Evolutionary conservation across 257 asterid genomes (phyloP), one percentile per base, ranked within the genome.

Genomic region (Mitragyna speciosa): DNA sequence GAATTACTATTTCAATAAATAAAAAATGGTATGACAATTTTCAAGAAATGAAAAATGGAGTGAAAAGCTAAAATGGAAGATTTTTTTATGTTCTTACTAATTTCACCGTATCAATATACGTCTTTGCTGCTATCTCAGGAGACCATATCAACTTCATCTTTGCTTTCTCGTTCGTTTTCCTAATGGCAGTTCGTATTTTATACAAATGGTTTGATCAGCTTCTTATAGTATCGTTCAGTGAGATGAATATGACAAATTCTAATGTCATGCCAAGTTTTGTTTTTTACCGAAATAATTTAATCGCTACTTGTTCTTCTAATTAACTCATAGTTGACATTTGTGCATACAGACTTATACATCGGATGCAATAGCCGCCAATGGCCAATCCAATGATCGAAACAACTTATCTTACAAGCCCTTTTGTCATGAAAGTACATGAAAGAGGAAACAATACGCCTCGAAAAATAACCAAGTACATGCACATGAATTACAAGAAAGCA

Each of bases 61-160:
- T 58, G 12, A 58, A 58, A 58, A 5, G 12, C 28, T 61, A 61
- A 61, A 9, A n/a, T n/a, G 15, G 31, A 61, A 12, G 49, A 3
- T 19, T 20, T 20, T 33, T n/a, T 1, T 36, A 36, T 36, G 6
- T 76, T 16, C 85, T 70, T 80, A 82, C 86, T 2, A 39, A 73
- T 84, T 71, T 82, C 16, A 80, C 72, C 16, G 86, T 82, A 22
- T 82, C 88, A 67, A 87, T 20, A 51, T 82, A 84, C 0, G 89
- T 82, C 12, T 78, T 80, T 70, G 78, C 80, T 76, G 89, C 86
- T 33, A 77, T 84, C 47, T 87, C 79, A 39, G 89, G 86, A 78
- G 82, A 84, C 89, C 88, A 87, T 24, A 78, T 77, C 63, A 72
- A 58, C 84, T 80, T 84, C 89, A 86, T 86, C 68, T 83, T 79